Conservation (phyloP, 1,284 basidiomycete species). For the Pseudomicrostroma phylloplanum region DNA sequence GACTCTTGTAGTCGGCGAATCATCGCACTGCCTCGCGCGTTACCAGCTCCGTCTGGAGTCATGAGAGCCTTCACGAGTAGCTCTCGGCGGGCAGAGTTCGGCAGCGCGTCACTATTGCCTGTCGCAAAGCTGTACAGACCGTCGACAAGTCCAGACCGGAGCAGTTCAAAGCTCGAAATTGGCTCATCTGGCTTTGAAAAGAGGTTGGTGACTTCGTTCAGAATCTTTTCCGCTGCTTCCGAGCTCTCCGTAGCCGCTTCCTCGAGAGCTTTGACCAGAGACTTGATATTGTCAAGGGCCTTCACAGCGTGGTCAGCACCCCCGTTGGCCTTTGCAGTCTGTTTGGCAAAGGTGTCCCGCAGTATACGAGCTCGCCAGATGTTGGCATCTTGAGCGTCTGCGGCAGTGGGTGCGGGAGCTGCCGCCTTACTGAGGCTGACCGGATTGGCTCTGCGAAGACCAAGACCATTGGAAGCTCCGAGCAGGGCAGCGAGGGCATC, state of each 20-base stretch:
- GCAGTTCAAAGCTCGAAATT: constrained; percentile 88
- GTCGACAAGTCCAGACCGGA: constrained; percentile 88
- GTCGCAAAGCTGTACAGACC: constrained; percentile 76
- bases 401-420: not conserved
- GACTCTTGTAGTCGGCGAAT: constrained; percentile 41
- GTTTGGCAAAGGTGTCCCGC: constrained; percentile 29
- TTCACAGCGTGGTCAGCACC: constrained; percentile 27
- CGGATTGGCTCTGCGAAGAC: not conserved
- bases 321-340: constrained; percentile 28
- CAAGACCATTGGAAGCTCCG: constrained; percentile 2
- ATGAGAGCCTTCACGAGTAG: constrained; percentile 32
- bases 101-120: constrained; percentile 48
- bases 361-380: constrained; percentile 42
- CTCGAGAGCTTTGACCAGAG: constrained; percentile 22
- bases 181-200: constrained; percentile 67
- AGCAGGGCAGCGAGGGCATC: not conserved
- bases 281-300: constrained; percentile 34
- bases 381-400: constrained; percentile 34
- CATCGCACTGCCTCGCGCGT: constrained; percentile 24
- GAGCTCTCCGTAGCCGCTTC: constrained; percentile 43
- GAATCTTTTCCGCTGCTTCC: constrained; percentile 58
- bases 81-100: constrained; percentile 21
- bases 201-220: constrained; percentile 68
- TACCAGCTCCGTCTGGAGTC: constrained; percentile 17
- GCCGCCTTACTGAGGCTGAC: not conserved